Evolutionary conservation across 805 yeast genomes (phyloP).

Genomic region (Schwanniomyces yamadae): DNA sequence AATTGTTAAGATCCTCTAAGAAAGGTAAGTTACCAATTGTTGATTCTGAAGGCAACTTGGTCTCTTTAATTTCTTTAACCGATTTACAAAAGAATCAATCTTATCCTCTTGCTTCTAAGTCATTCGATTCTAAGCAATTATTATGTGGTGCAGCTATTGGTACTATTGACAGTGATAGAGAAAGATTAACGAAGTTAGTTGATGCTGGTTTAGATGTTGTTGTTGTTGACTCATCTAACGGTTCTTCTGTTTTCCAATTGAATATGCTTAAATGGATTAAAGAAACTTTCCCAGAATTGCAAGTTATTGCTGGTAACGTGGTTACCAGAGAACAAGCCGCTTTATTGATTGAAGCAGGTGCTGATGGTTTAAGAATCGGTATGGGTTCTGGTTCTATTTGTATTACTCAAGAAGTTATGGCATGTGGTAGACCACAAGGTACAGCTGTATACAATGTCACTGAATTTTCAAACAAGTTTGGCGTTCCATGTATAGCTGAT

Average conservation of each 20-base stretch:
- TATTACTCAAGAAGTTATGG: slow-evolving; percentile 99
- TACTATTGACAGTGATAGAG: slow-evolving; percentile 85
- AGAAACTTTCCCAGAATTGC: slow-evolving; percentile 68
- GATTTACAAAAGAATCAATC: slow-evolving; percentile 94
- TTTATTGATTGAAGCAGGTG: slow-evolving; percentile 88
- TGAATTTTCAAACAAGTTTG: slow-evolving; percentile 91
- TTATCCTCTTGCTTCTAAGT: slow-evolving; percentile 94
- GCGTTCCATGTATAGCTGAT: slow-evolving; percentile 98
- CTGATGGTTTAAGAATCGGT: slow-evolving; percentile 97
- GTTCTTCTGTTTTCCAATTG: slow-evolving; percentile 93
- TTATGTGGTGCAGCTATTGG: slow-evolving; percentile 99
- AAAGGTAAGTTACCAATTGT: slow-evolving; percentile 97
- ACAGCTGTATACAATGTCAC: slow-evolving; percentile 95
- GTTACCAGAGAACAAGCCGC: slow-evolving; percentile 99
- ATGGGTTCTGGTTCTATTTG: slow-evolving; percentile 99
- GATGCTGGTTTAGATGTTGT: slow-evolving; percentile 98
- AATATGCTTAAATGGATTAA: slow-evolving; percentile 93
- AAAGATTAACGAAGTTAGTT: slow-evolving; percentile 78
- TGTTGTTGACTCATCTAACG: slow-evolving; percentile 93
- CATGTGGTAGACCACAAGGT: slow-evolving; percentile 99
- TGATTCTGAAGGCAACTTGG: slow-evolving; percentile 70
- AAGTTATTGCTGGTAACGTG: slow-evolving; percentile 97
- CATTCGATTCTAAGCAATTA: slow-evolving; percentile 88
- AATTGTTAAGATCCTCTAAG: slow-evolving; percentile 84
- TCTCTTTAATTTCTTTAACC: slow-evolving; percentile 89